Conservation (phyloP, 306 rosid genomes). For the Quercus cerris region DNA sequence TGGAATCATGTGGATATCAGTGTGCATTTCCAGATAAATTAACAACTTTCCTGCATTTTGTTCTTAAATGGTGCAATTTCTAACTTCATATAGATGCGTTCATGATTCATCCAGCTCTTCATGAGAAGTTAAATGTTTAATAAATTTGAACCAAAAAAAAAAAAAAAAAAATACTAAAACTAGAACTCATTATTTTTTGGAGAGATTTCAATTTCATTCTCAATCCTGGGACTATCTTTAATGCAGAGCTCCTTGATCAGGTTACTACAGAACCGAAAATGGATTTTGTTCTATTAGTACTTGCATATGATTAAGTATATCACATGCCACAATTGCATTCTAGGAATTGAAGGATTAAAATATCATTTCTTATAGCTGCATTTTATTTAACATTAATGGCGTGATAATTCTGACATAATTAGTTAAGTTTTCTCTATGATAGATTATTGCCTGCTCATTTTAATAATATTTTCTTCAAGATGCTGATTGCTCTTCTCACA, state of each 20-base stretch:
- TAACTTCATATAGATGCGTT: not conserved
- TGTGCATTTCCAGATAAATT: not conserved
- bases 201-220: not conserved
- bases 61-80: not conserved
- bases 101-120: not conserved
- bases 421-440: not conserved
- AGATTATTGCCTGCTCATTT: not conserved
- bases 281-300: not conserved
- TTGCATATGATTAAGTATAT: not conserved
- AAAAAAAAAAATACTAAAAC: not conserved
- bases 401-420: not conserved
- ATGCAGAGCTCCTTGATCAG: not conserved
- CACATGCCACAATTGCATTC: not conserved
- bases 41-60: not conserved
- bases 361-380: not conserved
- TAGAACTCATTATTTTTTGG: not conserved
- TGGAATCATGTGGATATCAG: not conserved
- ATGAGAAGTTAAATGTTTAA: not conserved
- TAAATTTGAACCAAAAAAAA: not conserved
- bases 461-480: not conserved
- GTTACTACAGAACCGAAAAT: not conserved
- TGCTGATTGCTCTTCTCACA: constrained; percentile 21
- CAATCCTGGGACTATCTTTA: not conserved
- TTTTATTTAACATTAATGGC: not conserved
- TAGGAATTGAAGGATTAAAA: not conserved